Evolutionary conservation across 805 yeast genomes (phyloP), one percentile per base, ranked within the genome.

Genomic region (Candida krabiensis): DNA sequence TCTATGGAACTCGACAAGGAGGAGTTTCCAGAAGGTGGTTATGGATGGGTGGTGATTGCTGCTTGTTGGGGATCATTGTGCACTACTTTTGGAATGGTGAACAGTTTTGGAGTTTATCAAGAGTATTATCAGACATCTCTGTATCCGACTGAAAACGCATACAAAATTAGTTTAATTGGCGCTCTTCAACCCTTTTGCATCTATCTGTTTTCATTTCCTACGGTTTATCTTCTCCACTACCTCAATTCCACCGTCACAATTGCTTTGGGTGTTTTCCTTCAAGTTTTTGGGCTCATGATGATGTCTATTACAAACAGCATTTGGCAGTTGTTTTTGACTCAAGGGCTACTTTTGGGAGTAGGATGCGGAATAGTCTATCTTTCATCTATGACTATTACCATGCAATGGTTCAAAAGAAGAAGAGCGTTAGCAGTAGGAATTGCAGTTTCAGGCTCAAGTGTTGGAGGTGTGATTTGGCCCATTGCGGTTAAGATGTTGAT

Each of bases 261-360:
- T 9, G 59, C 69, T 2, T 40, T 58, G 1, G 84, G 83, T 1
- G 62, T 70, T 9, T 26, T 61, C 1, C 43, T 74, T 25, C 71
- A 70, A 49, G 58, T 70, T 13, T 56, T 67, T 4, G 70, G 75
- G 1, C 69, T 72, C 37, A 53, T 83, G 47, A 52, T 82, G 49
- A 83, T 87, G 2, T 71, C 82, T 4, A 73, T 70, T 41, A 59
- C 82, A 2, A 72, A 67, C 5, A 55, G 64, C 16, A 49, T 75
- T 12, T 82, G 87, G 86, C 82, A 83, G 51, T 50, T 83, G 3
- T 81, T 74, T 51, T 53, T 80, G 18, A 74, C 86, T 8, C 89
- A 83, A 58, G 89, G 90, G 9, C 56, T 80, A 1, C 49, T 83
- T 42, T 72, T 73, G 37, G 83, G 86, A 12, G 49, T 72, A 26